Evolutionary conservation across 2,329 filamentous ascomycete species (phyloP).

Genomic region (Acrocalymma vagum): DNA sequence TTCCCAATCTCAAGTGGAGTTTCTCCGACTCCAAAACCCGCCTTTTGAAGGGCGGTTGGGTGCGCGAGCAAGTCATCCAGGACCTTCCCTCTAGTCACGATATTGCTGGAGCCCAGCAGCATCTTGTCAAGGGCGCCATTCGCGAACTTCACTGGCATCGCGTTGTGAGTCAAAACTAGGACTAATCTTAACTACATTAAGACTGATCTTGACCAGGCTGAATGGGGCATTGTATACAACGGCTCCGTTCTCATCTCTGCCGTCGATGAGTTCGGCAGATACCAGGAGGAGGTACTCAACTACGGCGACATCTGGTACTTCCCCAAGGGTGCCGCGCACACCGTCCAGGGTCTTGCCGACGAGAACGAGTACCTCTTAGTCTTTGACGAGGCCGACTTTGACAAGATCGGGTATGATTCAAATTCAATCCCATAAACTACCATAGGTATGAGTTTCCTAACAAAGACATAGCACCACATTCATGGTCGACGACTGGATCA

Average conservation of each 20-base stretch:
- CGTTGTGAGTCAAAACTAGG: slow-evolving; percentile 57
- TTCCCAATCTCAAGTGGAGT: slow-evolving; percentile 73
- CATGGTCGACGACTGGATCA: slow-evolving; percentile 75
- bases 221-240: slow-evolving; percentile 71
- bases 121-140: slow-evolving; percentile 72
- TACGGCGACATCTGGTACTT: slow-evolving; percentile 76
- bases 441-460: slow-evolving; percentile 2
- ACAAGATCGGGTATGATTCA: slow-evolving; percentile 65
- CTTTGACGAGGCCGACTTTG: slow-evolving; percentile 74
- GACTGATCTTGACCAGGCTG: slow-evolving; percentile 56
- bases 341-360: slow-evolving; percentile 70
- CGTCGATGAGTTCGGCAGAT: slow-evolving; percentile 68
- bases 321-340: slow-evolving; percentile 71
- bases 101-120: slow-evolving; percentile 73
- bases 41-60: slow-evolving; percentile 71
- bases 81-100: slow-evolving; percentile 72
- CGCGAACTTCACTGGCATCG: slow-evolving; percentile 74
- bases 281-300: slow-evolving; percentile 63
- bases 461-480: slow-evolving; percentile 66
- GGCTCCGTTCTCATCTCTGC: slow-evolving; percentile 67
- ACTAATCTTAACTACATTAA: slow-evolving; percentile 1
- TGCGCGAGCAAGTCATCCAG: slow-evolving; percentile 71
- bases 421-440: no score
- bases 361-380: slow-evolving; percentile 73
- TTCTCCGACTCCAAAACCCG: slow-evolving; percentile 73